phyloP scores from a whole-genome alignment of 176 grass and related monocot genomes.

The Raddia distichophylla region DNA sequence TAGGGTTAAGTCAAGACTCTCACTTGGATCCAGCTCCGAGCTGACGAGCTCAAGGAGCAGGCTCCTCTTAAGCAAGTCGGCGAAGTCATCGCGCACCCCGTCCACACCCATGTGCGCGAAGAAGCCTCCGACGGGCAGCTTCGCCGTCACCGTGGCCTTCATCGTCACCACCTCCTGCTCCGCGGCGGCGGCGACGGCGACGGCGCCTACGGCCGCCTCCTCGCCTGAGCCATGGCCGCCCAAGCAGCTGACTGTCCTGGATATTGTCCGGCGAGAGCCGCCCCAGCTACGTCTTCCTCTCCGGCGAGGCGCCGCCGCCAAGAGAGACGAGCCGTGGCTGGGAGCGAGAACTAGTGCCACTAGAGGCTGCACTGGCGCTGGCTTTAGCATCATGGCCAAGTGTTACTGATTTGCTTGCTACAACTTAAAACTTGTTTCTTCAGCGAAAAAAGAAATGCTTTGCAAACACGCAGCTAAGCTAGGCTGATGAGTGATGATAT shows the following conservation, averaged over 20 bases:
- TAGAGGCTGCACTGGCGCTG: background rate
- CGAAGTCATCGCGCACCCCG: constrained; percentile 37
- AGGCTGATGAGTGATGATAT: too few species aligned
- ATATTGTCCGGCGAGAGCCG: background rate
- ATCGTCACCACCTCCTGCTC: background rate
- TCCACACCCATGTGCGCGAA: constrained; percentile 30
- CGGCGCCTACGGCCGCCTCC: background rate
- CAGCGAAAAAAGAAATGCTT: too few species aligned
- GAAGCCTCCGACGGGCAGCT: constrained; percentile 28
- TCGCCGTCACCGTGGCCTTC: constrained; percentile 55
- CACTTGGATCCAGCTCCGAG: constrained; percentile 59
- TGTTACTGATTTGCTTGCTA: background rate
- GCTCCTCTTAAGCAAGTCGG: constrained; percentile 3
- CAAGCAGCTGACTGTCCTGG: background rate
- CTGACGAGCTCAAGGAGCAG: constrained; percentile 50
- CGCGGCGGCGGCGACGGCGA: background rate
- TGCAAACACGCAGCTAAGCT: too few species aligned
- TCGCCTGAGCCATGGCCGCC: background rate
- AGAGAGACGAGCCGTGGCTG: too few species aligned
- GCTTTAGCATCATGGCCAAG: constrained; percentile 13
- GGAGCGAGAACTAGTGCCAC: background rate
- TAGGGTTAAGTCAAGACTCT: background rate
- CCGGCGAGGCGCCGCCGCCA: background rate
- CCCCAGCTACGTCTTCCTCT: background rate
- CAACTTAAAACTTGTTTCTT: background rate